Conservation (phyloP, 768 basidiomycete species). For the Leccinellum albellum region DNA sequence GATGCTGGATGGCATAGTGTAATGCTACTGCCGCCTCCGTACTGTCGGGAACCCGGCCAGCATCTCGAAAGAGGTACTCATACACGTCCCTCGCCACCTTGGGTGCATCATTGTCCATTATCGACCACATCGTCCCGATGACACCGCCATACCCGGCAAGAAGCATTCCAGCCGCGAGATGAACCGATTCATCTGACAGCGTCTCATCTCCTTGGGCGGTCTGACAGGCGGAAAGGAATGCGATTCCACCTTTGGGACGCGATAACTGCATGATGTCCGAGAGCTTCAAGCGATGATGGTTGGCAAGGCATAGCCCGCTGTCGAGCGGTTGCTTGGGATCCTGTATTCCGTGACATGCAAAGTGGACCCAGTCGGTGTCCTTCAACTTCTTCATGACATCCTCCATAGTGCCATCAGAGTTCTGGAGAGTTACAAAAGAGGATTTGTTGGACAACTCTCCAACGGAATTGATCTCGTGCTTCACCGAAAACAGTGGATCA, state of each 20-base stretch:
- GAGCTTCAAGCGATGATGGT: not conserved
- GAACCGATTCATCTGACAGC: not conserved
- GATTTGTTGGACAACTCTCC: not conserved
- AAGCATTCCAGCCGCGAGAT: not conserved
- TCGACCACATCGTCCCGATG: not conserved
- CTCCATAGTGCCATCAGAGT: not conserved
- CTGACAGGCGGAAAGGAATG: not conserved
- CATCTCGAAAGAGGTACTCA: not conserved
- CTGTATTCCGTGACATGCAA: not conserved
- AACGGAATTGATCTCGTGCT: not conserved
- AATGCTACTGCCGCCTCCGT: not conserved
- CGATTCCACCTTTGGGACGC: not conserved
- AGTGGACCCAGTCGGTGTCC: not conserved
- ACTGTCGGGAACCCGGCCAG: not conserved
- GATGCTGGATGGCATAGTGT: not conserved
- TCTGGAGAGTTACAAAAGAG: not conserved
- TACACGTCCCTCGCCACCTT: not conserved
- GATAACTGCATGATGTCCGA: not conserved
- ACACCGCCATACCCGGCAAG: not conserved
- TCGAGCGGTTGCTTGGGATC: not conserved
- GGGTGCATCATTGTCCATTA: not conserved
- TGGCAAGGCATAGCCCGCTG: not conserved
- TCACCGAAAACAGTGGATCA: not conserved
- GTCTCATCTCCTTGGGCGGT: not conserved
- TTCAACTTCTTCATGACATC: not conserved